Conservation (phyloP, 129 eudicot species). For the Tanacetum coccineum region DNA sequence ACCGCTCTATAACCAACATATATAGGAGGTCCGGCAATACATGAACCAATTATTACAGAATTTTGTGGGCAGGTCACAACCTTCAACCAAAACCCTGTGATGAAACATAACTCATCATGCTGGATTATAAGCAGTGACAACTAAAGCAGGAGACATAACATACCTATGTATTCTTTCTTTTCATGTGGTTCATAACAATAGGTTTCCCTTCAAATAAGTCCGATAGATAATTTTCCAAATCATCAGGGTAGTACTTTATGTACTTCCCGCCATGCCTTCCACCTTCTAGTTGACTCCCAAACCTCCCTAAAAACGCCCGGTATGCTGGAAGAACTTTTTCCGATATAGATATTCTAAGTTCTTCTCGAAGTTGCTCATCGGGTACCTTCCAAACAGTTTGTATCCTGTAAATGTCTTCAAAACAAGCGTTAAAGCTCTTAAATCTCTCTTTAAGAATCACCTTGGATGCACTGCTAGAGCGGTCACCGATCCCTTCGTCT, state of each 20-base stretch:
- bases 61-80: constrained; percentile 27
- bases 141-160: constrained; percentile 34
- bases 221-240: constrained; percentile 66
- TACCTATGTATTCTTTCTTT: constrained; percentile 67
- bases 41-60: constrained; percentile 46
- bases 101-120: constrained; percentile 29
- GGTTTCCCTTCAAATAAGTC: constrained; percentile 86
- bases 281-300: constrained; percentile 76
- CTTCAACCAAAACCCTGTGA: constrained; percentile 33
- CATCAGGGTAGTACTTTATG: constrained; percentile 71
- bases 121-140: constrained; percentile 25
- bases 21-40: constrained; percentile 27
- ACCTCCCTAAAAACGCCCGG: constrained; percentile 75
- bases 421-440: constrained; percentile 72
- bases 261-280: constrained; percentile 83
- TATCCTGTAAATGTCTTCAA: constrained; percentile 75
- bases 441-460: constrained; percentile 77
- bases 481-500: constrained; percentile 81
- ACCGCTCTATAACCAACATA: constrained; percentile 17
- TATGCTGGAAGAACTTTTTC: constrained; percentile 86
- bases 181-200: constrained; percentile 51
- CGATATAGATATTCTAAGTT: constrained; percentile 83
- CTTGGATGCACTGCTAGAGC: constrained; percentile 66
- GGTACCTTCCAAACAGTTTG: constrained; percentile 91
- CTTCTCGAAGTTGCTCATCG: constrained; percentile 78